These are phyloP conservation scores for Cercospora sojina DNA, from an alignment of 2,329 filamentous ascomycete genomes.

Conservation along the genomic window DNA sequence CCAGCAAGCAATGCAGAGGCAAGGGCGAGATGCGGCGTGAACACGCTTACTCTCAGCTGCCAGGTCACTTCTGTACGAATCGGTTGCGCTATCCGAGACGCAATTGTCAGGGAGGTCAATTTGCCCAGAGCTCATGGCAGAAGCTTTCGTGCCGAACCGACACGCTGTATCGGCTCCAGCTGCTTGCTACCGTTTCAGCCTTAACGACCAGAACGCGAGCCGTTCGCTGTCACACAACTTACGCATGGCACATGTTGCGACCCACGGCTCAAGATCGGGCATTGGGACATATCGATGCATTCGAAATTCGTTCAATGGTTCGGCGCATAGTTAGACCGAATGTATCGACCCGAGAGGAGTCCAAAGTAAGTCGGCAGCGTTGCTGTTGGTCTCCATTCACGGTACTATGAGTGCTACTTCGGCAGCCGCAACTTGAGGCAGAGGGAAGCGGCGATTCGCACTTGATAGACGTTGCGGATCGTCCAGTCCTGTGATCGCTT, in stretches of 20 bases:
- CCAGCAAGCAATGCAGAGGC: not conserved
- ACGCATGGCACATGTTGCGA: not conserved
- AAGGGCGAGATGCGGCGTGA: not conserved
- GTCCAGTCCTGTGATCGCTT: not conserved
- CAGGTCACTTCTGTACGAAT: not conserved
- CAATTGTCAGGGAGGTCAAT: not conserved
- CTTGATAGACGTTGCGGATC: not conserved
- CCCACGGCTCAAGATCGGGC: not conserved
- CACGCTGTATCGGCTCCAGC: not conserved
- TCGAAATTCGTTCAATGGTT: not conserved
- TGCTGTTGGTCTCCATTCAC: not conserved
- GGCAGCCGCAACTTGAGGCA: not conserved
- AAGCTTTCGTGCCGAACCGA: not conserved
- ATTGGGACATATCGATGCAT: not conserved
- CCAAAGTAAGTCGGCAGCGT: not conserved
- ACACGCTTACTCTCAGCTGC: not conserved
- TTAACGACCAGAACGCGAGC: not conserved
- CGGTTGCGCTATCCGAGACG: not conserved
- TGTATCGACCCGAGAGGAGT: not conserved
- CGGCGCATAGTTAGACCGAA: not conserved
- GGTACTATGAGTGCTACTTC: not conserved
- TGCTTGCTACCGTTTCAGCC: slow-evolving; percentile 4
- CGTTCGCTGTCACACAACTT: not conserved
- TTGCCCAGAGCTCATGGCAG: not conserved
- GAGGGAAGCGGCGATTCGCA: not conserved